Evolutionary conservation across 345 rosid genomes (phyloP).

Genomic region (Abelmoschus esculentus): DNA sequence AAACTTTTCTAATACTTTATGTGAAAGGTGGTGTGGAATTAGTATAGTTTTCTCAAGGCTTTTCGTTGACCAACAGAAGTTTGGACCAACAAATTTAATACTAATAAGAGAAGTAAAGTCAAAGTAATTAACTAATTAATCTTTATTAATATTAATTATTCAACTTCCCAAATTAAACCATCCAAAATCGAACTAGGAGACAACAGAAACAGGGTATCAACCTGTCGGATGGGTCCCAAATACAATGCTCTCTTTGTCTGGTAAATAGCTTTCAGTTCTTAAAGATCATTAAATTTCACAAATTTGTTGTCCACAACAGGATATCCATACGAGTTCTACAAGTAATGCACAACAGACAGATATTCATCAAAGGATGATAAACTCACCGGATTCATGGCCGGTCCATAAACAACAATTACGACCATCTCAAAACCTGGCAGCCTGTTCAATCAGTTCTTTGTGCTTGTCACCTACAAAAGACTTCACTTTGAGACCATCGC

Average conservation of each 20-base stretch:
- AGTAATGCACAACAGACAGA: not conserved
- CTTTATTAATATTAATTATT: too few relatives aligned
- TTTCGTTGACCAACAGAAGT: not conserved
- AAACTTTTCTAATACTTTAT: too few relatives aligned
- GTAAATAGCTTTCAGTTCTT: not conserved
- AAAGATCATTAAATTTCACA: not conserved
- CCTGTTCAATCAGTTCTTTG: constrained; percentile 51
- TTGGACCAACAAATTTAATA: not conserved
- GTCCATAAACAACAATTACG: not conserved
- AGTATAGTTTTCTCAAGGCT: too few relatives aligned
- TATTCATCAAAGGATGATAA: not conserved
- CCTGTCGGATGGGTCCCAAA: too few relatives aligned
- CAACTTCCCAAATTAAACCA: too few relatives aligned
- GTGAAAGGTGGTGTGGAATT: too few relatives aligned
- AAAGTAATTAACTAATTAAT: not conserved
- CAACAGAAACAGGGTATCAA: not conserved
- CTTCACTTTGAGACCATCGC: constrained; percentile 51
- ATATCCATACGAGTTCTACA: not conserved
- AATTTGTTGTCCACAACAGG: not conserved
- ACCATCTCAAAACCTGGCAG: constrained; percentile 21
- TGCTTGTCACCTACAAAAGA: constrained; percentile 62
- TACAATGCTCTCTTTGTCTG: too few relatives aligned
- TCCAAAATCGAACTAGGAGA: not conserved
- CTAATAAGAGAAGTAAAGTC: not conserved
- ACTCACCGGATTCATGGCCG: not conserved